These are phyloP conservation scores for Sordariomycetes sp. DNA, from an alignment of 2,329 filamentous ascomycete genomes.

Conservation along the genomic window DNA sequence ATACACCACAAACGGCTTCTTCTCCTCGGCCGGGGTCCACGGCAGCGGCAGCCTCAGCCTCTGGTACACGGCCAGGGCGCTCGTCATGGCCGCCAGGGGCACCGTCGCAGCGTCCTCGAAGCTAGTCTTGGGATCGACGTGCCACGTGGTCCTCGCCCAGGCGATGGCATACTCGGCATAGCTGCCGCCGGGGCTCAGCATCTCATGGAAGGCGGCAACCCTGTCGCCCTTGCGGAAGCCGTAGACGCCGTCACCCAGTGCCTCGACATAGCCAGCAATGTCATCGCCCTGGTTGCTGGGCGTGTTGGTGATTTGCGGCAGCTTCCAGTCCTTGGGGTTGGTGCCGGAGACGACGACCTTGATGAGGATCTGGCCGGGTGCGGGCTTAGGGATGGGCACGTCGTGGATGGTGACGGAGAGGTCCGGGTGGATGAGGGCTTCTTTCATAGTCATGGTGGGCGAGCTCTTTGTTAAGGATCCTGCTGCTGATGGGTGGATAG, in stretches of 20 bases:
- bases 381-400: conserved; percentile 7
- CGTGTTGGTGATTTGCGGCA: conserved; percentile 4
- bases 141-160: conserved; percentile 44
- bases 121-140: conserved; percentile 33
- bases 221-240: conserved; percentile 25
- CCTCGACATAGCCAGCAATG: conserved; percentile 12
- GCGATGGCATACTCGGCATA: conserved; percentile 53
- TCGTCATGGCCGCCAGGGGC: conserved; percentile 45
- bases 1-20: conserved; percentile 31
- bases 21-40: conserved; percentile 24
- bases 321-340: conserved; percentile 14
- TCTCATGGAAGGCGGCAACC: conserved; percentile 37
- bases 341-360: conserved; percentile 10
- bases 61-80: conserved; percentile 39
- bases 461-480: background rate
- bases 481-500: too few relatives aligned
- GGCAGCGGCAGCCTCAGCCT: conserved; percentile 37
- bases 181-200: conserved; percentile 37
- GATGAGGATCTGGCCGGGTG: conserved; percentile 11
- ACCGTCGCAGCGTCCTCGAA: conserved; percentile 48
- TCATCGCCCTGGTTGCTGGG: conserved; percentile 14
- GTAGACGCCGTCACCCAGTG: conserved; percentile 9
- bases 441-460: conserved; percentile 4
- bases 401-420: conserved; percentile 4
- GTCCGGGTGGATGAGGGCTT: conserved; percentile 2